phyloP scores from a whole-genome alignment of 1,284 basidiomycete species.

The Xerocomus nothofagi region DNA sequence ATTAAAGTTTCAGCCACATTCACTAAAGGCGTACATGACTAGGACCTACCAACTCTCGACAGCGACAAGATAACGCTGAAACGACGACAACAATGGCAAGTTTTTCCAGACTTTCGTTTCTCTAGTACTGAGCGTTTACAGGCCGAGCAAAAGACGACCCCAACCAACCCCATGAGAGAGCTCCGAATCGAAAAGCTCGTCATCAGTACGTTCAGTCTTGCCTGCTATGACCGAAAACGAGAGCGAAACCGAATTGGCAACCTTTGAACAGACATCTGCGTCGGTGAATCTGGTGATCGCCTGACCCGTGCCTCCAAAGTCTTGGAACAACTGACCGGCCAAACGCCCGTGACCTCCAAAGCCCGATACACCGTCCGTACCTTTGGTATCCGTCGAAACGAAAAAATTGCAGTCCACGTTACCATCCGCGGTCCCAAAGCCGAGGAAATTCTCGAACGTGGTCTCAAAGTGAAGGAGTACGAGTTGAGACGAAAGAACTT shows the following conservation, averaged over 20 bases:
- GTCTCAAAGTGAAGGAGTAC: conserved; percentile 99
- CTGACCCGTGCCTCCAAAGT: conserved; percentile 99
- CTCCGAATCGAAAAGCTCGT: conserved; percentile 98
- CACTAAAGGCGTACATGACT: conserved; percentile 30
- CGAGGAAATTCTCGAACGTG: conserved; percentile 99
- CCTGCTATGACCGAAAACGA: background rate
- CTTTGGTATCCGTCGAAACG: conserved; percentile 99
- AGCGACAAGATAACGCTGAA: conserved; percentile 37
- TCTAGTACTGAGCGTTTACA: conserved; percentile 31
- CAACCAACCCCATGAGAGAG: conserved; percentile 94
- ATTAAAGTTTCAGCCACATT: conserved; percentile 52
- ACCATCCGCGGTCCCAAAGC: conserved; percentile 99
- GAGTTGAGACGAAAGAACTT: conserved; percentile 94
- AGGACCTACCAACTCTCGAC: conserved; percentile 15
- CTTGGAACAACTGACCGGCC: conserved; percentile 98
- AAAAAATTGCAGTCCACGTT: conserved; percentile 99
- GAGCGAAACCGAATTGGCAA: background rate
- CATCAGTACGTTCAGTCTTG: conserved; percentile 76
- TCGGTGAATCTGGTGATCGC: conserved; percentile 99
- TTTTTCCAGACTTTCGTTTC: background rate
- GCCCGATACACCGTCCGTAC: conserved; percentile 99
- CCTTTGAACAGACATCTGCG: conserved; percentile 84
- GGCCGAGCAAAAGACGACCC: conserved; percentile 88
- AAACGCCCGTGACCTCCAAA: conserved; percentile 99
- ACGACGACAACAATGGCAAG: conserved; percentile 33